Evolutionary conservation across 345 rosid genomes (phyloP).

Genomic region (Eucalyptus microcorys): DNA sequence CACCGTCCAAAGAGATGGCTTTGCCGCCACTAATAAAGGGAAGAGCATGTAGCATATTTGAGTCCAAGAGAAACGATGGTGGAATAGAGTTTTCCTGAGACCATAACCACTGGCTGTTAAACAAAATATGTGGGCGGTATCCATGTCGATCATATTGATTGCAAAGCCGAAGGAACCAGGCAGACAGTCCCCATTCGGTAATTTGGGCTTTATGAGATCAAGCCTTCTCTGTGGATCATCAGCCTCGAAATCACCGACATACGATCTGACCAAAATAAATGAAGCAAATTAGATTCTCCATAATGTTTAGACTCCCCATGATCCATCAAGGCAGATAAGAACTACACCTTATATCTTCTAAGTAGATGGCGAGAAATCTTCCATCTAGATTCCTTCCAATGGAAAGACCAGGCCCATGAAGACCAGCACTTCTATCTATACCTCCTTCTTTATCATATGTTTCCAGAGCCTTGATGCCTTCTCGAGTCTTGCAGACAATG

Average conservation of each 20-base stretch:
- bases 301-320: slow-evolving; percentile 27
- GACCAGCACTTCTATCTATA: slow-evolving; percentile 46
- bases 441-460: slow-evolving; percentile 37
- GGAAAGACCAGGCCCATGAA: slow-evolving; percentile 70
- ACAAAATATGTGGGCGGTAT: slow-evolving; percentile 30
- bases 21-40: slow-evolving; percentile 64
- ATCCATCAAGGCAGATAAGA: not conserved
- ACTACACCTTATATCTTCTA: slow-evolving; percentile 67
- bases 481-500: slow-evolving; percentile 54
- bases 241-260: slow-evolving; percentile 50
- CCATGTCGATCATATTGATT: slow-evolving; percentile 75
- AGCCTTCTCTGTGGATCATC: slow-evolving; percentile 90
- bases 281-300: not conserved
- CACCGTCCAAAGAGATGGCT: slow-evolving; percentile 92
- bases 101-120: slow-evolving; percentile 57
- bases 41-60: slow-evolving; percentile 73
- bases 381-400: slow-evolving; percentile 51
- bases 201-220: slow-evolving; percentile 65
- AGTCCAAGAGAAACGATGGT: slow-evolving; percentile 54
- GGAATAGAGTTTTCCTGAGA: slow-evolving; percentile 87
- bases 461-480: slow-evolving; percentile 48
- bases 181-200: slow-evolving; percentile 64
- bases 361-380: slow-evolving; percentile 58
- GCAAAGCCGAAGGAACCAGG: slow-evolving; percentile 83
- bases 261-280: slow-evolving; percentile 37